Evolutionary conservation across 2,329 filamentous ascomycete genomes (phyloP).

Genomic region (Curvularia sp.): DNA sequence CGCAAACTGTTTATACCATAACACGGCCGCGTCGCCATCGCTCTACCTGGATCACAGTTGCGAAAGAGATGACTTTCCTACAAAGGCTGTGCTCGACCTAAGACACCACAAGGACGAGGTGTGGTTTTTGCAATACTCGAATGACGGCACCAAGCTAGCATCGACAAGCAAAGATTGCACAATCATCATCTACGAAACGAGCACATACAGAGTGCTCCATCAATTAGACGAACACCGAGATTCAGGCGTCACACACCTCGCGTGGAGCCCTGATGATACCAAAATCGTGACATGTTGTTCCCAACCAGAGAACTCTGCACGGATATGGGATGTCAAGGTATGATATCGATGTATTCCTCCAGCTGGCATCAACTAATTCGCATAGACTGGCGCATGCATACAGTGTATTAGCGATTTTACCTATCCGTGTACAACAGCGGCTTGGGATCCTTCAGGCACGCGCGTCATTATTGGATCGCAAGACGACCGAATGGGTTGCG

Average conservation of each 20-base stretch:
- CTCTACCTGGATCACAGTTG: constrained; percentile 90
- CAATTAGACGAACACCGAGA: constrained; percentile 69
- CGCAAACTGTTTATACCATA: constrained; percentile 85
- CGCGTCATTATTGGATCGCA: constrained; percentile 74
- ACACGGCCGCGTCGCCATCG: constrained; percentile 77
- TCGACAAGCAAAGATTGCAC: constrained; percentile 78
- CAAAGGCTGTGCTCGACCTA: constrained; percentile 73
- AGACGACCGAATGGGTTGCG: constrained; percentile 48
- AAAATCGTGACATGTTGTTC: constrained; percentile 84
- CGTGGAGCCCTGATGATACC: constrained; percentile 91
- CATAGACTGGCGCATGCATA: constrained; percentile 59
- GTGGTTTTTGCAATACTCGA: constrained; percentile 90
- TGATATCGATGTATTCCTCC: constrained; percentile 1
- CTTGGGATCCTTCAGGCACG: constrained; percentile 82
- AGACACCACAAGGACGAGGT: constrained; percentile 80
- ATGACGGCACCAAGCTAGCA: constrained; percentile 82
- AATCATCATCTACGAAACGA: constrained; percentile 83
- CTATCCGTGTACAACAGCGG: constrained; percentile 87
- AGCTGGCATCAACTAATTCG: constrained; percentile 15
- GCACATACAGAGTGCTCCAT: constrained; percentile 70
- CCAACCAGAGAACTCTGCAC: constrained; percentile 69
- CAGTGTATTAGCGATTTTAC: constrained; percentile 70
- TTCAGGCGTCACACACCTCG: constrained; percentile 78
- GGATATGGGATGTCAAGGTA: constrained; percentile 71
- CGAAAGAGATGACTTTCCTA: constrained; percentile 79